Conservation (phyloP, 306 rosid genomes). For the Prinsepia uniflora region DNA sequence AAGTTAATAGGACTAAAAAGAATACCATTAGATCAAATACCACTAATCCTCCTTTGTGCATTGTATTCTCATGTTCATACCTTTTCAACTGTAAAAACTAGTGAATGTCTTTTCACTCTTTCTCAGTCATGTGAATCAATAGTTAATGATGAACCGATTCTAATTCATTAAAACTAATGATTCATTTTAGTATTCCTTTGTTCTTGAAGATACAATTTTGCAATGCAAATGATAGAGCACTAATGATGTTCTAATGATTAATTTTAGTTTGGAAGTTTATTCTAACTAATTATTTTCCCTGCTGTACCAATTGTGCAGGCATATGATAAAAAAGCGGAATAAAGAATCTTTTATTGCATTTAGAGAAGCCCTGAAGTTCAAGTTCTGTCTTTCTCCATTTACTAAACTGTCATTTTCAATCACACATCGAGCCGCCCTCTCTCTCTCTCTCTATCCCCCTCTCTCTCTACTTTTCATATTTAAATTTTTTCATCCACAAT, state of each 20-base stretch:
- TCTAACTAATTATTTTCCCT: slow-evolving; percentile 1
- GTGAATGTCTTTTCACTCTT: neutral
- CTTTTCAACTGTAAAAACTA: neutral
- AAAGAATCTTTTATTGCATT: slow-evolving; percentile 88
- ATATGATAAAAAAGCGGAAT: slow-evolving; percentile 80
- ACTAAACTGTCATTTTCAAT: neutral
- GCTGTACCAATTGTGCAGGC: slow-evolving; percentile 58
- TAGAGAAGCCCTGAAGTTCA: slow-evolving; percentile 88
- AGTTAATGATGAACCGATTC: neutral
- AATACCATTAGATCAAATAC: too few relatives aligned
- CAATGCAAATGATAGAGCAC: neutral
- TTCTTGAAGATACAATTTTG: slow-evolving; percentile 3
- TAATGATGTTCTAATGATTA: neutral
- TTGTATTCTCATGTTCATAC: neutral
- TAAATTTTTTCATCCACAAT: slow-evolving; percentile 11
- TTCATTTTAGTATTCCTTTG: neutral
- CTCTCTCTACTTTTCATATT: neutral
- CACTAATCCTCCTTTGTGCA: too few relatives aligned
- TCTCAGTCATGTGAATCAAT: neutral
- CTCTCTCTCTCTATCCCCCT: neutral
- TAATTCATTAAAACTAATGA: neutral
- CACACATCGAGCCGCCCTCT: neutral
- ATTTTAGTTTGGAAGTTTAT: slow-evolving; percentile 12
- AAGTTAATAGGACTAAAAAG: too few relatives aligned
- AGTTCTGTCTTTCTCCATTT: slow-evolving; percentile 46